Evolutionary conservation across 495 filamentous ascomycete genomes (phyloP), one percentile per base, ranked within the genome.

Genomic region (Podospora australis): DNA sequence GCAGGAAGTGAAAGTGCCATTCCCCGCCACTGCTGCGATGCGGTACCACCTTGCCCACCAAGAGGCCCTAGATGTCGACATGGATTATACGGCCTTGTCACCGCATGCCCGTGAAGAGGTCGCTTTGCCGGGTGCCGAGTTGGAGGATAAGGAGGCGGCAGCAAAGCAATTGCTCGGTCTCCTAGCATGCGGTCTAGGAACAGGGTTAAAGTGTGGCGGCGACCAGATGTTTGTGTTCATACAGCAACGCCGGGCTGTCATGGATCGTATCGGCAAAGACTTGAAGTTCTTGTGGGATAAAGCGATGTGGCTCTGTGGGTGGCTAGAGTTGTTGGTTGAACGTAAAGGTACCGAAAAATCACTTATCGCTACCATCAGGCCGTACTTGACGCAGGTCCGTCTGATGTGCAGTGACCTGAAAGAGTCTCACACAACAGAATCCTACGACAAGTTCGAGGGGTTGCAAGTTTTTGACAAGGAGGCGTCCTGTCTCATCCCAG

Each of bases 251-350:
- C n/a, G n/a, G n/a, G n/a, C n/a, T n/a, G n/a, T n/a, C n/a, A n/a
- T n/a, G n/a, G n/a, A n/a, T n/a, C n/a, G n/a, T n/a, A n/a, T n/a
- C n/a, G 35, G 28, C 29, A n/a, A 22, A 7, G 41, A 51, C n/a
- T 24, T 48, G 26, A 55, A 55, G 53, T 16, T 44, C 2, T 44
- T 48, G 28, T 55, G 46, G 44, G 53, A 55, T 28, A 55, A 55
- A 28, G 16, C 20, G 23, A 39, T 55, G 48, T 55, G 48, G 48
- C 44, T 55, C 7, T 6, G 20, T 1, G 35, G 17, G 8, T 55
- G 47, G 47, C 45, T 50, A n/a, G n/a, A n/a, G n/a, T n/a, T 1
- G 11, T 23, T 1, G 0, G 11, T 55, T 23, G 13, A 24, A 2
- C 10, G 34, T 13, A 11, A 29, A 1, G 7, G 25, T 10, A 0